Evolutionary conservation across 2,329 filamentous ascomycete species (phyloP).

Genomic region (Metarhizium robertsii): DNA sequence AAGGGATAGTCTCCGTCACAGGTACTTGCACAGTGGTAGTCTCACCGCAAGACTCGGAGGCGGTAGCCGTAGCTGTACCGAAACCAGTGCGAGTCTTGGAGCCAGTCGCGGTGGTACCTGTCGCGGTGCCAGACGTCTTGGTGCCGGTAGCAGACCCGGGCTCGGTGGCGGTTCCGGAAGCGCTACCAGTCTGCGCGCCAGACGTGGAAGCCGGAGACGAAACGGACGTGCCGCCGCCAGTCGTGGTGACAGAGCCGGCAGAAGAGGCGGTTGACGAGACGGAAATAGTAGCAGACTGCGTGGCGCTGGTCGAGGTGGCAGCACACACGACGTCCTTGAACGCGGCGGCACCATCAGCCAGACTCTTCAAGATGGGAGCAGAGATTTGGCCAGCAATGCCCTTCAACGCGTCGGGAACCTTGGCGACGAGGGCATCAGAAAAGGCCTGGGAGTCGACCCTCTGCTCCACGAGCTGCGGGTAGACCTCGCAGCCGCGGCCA

Average conservation of each 20-base stretch:
- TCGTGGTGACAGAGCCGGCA: not conserved
- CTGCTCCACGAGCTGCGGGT: slow-evolving; percentile 1
- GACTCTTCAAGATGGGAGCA: not conserved
- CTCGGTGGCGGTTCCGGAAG: not conserved
- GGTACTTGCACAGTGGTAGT: not conserved
- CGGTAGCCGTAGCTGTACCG: not conserved
- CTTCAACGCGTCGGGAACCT: not conserved
- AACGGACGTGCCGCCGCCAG: not conserved
- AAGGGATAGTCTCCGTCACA: not conserved
- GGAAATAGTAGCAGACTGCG: not conserved
- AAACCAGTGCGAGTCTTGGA: not conserved
- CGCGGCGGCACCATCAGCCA: not conserved
- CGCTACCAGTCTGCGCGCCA: not conserved
- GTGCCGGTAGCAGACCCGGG: not conserved
- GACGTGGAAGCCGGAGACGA: not conserved
- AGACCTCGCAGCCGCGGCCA: slow-evolving; percentile 4
- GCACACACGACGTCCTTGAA: slow-evolving; percentile 3
- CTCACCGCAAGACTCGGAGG: not conserved
- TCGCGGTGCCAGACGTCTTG: not conserved
- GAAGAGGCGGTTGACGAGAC: not conserved
- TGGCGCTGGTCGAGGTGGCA: not conserved
- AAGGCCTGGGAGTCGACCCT: not conserved
- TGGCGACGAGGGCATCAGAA: not conserved
- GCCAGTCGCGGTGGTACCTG: not conserved
- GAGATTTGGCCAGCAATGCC: not conserved